Base-by-base conservation (phyloP, 805 yeast genomes). In the Henningerozyma blattae region DNA sequence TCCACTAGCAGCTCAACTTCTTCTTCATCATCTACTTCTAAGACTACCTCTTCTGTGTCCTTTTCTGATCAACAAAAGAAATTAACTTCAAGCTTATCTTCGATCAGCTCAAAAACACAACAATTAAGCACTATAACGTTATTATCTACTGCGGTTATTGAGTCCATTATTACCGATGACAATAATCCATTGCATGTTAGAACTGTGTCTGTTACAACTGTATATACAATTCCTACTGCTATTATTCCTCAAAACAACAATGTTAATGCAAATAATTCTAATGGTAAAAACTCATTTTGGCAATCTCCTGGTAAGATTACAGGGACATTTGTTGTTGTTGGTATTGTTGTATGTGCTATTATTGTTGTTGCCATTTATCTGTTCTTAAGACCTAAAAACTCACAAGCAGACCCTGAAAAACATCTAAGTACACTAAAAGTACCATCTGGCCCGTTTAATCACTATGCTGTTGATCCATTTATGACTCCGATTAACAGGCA, bases 301-400 rank as follows among this genome's bases (percentile, higher is more conserved):
- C 64, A 67, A 37, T 61, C 72, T 31, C 72, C 71, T 30, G 93
- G 89, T 0, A 80, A 78, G 50, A 91, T 84, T 1, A 93, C 87
- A 0, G 95, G 93, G 3, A 80, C 85, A 0, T 84, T 84, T 56
- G 73, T 80, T 2, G 86, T 72, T 0, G 91, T 84, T 14, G 94
- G 87, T 1, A 45, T 84, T 1, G 75, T 77, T 1, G 69, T 59
- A 1, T 45, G 29, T 77, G 0, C 44, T 58, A 0, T 53, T 65
- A 0, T 39, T 77, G 40, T 39, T 67, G 46, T 59, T 70, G 58
- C 53, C 67, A 25, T 40, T 62, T 15, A 18, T 61, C 41, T 46
- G 50, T 33, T 20, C 8, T 20, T 20, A 8, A 51, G 18, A 34
- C 44, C 35, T 28, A 36, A 30, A 35, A 40, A 35, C 32, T 34